These are phyloP conservation scores for Sordariomycetes sp. DNA, from an alignment of 2,329 filamentous ascomycete genomes.

Conservation along the genomic window DNA sequence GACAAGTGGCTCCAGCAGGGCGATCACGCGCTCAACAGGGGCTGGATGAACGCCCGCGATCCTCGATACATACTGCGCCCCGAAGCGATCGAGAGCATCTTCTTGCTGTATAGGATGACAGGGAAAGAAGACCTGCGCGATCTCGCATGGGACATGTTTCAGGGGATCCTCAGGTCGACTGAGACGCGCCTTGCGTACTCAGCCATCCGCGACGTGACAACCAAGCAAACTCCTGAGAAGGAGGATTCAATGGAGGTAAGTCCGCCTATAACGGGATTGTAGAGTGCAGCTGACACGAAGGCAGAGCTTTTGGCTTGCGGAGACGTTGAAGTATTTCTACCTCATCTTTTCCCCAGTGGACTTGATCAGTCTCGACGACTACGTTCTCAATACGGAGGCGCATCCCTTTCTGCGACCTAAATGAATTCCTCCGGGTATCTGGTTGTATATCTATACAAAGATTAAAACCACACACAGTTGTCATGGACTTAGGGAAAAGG, in stretches of 20 bases:
- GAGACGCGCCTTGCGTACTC: slow-evolving; percentile 54
- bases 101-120: slow-evolving; percentile 67
- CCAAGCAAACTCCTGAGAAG: slow-evolving; percentile 19
- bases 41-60: slow-evolving; percentile 46
- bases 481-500: too few species aligned
- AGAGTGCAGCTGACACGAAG: neutral
- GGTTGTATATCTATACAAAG: too few species aligned
- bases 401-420: slow-evolving; percentile 29
- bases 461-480: too few species aligned
- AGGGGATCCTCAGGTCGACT: slow-evolving; percentile 51
- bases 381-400: slow-evolving; percentile 50
- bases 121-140: slow-evolving; percentile 56
- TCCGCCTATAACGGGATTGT: neutral
- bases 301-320: slow-evolving; percentile 62
- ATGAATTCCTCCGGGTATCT: too few species aligned
- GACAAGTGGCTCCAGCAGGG: slow-evolving; percentile 15
- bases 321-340: slow-evolving; percentile 71
- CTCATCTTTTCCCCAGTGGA: slow-evolving; percentile 59
- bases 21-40: slow-evolving; percentile 32
- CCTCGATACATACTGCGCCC: slow-evolving; percentile 58
- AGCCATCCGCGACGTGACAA: slow-evolving; percentile 52
- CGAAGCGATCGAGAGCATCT: slow-evolving; percentile 73
- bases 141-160: slow-evolving; percentile 68
- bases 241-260: slow-evolving; percentile 52
- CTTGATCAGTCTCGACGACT: slow-evolving; percentile 57